Evolutionary conservation across 495 filamentous ascomycete genomes (phyloP), one percentile per base, ranked within the genome.

Genomic region (Pseudomonodictys pantanalensis): DNA sequence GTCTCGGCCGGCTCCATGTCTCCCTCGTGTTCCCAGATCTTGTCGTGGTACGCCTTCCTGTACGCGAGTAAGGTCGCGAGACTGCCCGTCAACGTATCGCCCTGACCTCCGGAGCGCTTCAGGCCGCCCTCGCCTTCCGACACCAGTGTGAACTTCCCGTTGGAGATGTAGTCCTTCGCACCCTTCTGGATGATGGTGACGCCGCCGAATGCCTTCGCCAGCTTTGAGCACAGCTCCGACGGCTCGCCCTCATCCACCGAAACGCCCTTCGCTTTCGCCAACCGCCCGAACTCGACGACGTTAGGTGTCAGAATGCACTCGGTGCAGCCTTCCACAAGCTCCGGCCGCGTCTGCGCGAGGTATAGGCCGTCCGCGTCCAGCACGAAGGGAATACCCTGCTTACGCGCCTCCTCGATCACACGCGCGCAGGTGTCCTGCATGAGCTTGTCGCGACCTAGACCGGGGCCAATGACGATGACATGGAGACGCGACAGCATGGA

Each of bases 131-230:
- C 71, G 22, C 87, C 68, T 66, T 95, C 90, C 39, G 85, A 86
- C 22, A 87, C 77, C 29, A 89, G 70, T 44, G 89, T 93, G 12
- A 77, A 78, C 45, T 81, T 78, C 17, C 93, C 93, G 69, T 96
- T 91, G 6, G 85, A 88, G 60, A 98, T 89, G 57, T 87, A 83
- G 71, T 98, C 93, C 48, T 82, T 83, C n/a, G 71, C 68, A 28
- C 93, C 93, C 75, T 98, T 98, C 69, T 96, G 88, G 60, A 97
- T 72, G 44, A 97, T 86, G 5, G 89, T 91, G 28, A 96, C 90
- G 12, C 95, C 93, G 2, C 89, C 91, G 11, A 97, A 82, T 5
- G 86, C 87, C 45, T 80, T 78, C 0, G 90, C 83, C 28, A 98
- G 76, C 67, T 80, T 83, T 67, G 86, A 81, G 47, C 92, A 95